Evolutionary conservation across 1,139 yeast genomes (phyloP).

Genomic region (Debaryomyces subglobosus): DNA sequence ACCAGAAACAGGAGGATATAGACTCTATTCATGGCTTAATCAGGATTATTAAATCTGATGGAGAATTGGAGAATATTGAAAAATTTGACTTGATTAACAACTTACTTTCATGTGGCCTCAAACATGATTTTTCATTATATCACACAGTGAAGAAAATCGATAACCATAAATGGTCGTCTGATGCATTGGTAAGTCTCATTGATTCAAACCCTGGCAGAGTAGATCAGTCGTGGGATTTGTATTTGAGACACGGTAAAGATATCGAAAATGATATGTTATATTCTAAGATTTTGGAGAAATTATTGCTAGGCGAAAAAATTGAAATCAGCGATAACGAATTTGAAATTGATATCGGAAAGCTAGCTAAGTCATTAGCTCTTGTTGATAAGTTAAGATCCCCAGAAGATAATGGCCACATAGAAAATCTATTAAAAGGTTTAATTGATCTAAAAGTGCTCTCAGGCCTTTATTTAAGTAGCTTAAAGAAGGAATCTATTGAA

Average conservation of each 20-base stretch:
- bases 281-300: slow-evolving; percentile 22
- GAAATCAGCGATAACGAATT: slow-evolving; percentile 13
- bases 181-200: slow-evolving; percentile 30
- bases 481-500: not conserved
- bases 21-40: slow-evolving; percentile 5
- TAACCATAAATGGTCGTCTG: slow-evolving; percentile 19
- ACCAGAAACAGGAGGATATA: slow-evolving; percentile 5
- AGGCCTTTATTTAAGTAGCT: not conserved
- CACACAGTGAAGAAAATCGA: slow-evolving; percentile 23
- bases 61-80: not conserved
- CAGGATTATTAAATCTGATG: not conserved
- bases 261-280: slow-evolving; percentile 17
- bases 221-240: slow-evolving; percentile 36
- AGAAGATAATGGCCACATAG: not conserved
- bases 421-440: not conserved
- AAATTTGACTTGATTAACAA: slow-evolving; percentile 9
- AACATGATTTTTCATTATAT: slow-evolving; percentile 38
- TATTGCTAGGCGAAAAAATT: slow-evolving; percentile 25
- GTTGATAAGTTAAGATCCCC: not conserved
- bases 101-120: slow-evolving; percentile 8
- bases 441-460: not conserved
- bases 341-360: not conserved
- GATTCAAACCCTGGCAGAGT: slow-evolving; percentile 46
- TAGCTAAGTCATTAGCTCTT: slow-evolving; percentile 2
- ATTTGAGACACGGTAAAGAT: slow-evolving; percentile 24